A percentile compares a stretch with the other conserved stretches of the same genome.
phyloP scores from a whole-genome alignment of 2,329 filamentous ascomycete species.

The Alternaria gaisen region DNA sequence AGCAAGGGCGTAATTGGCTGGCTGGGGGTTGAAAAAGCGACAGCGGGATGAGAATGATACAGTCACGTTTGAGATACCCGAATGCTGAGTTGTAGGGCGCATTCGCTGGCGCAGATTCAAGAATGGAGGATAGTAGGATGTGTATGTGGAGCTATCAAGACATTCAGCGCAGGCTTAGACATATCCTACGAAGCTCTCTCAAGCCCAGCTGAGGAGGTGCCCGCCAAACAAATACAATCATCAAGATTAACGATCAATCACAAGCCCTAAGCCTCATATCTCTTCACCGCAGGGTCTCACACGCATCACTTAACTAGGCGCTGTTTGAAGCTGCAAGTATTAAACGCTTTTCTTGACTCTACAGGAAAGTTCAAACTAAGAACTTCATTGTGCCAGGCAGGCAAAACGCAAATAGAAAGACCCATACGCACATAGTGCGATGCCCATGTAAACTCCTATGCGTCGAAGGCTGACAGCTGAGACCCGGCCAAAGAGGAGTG shows the following conservation, averaged over 20 bases:
- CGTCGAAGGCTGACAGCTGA: conserved; percentile 18
- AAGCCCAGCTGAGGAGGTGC: neutral
- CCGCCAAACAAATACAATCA: neutral
- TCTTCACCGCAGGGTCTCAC: neutral
- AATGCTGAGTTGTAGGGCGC: conserved; percentile 11
- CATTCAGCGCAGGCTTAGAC: neutral
- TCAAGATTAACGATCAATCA: neutral
- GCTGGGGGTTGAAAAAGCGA: neutral
- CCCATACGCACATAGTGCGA: conserved; percentile 28
- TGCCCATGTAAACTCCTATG: conserved; percentile 31
- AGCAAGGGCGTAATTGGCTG: conserved; percentile 5
- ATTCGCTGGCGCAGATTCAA: neutral
- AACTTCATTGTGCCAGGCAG: conserved; percentile 11
- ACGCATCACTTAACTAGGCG: neutral
- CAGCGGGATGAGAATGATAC: neutral
- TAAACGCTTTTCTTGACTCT: conserved; percentile 34
- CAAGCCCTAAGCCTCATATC: neutral
- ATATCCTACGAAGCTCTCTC: neutral
- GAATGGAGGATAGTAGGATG: neutral
- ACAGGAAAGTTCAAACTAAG: conserved; percentile 17
- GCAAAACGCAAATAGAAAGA: conserved; percentile 16
- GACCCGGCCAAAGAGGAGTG: conserved; percentile 14
- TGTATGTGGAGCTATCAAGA: neutral
- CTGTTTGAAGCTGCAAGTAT: conserved; percentile 31
- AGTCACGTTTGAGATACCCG: conserved; percentile 35